phyloP scores from a whole-genome alignment of 208 protist genomes.

The Crithidia brevicula region DNA sequence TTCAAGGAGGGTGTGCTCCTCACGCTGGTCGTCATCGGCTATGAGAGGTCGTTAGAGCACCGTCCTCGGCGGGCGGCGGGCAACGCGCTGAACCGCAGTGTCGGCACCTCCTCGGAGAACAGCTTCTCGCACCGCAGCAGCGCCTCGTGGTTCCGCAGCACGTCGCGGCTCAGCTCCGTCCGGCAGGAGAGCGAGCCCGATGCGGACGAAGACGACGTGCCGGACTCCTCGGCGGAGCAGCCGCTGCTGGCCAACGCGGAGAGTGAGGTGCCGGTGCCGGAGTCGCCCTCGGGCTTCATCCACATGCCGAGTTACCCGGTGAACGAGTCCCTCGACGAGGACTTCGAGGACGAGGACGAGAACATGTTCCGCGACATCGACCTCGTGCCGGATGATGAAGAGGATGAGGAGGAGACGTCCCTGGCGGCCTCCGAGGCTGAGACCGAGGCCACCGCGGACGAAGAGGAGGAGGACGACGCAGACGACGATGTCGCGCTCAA shows the following conservation, averaged over 20 bases:
- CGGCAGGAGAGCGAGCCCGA: constrained; percentile 24
- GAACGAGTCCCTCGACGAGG: constrained; percentile 39
- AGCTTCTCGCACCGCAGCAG: constrained; percentile 27
- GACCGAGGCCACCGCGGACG: constrained; percentile 17
- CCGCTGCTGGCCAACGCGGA: constrained; percentile 14
- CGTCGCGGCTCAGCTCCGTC: constrained; percentile 16
- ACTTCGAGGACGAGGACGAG: constrained; percentile 45
- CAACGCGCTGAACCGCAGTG: constrained; percentile 19
- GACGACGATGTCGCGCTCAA: constrained; percentile 30
- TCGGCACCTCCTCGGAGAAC: constrained; percentile 21
- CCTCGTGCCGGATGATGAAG: constrained; percentile 40
- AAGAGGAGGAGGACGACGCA: constrained; percentile 23
- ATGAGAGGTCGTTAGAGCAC: constrained; percentile 31
- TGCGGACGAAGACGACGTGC: background rate
- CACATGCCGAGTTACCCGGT: constrained; percentile 38
- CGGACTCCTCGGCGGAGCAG: constrained; percentile 4
- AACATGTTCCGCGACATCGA: constrained; percentile 51
- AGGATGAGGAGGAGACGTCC: constrained; percentile 28
- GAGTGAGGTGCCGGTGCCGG: constrained; percentile 26
- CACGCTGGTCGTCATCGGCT: constrained; percentile 38
- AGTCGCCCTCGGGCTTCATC: constrained; percentile 33
- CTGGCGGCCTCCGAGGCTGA: constrained; percentile 18
- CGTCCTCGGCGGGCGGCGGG: background rate
- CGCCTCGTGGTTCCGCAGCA: constrained; percentile 18
- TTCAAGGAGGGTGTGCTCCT: constrained; percentile 45